A percentile compares a stretch with the other conserved stretches of the same genome.
Conservation (phyloP, 805 yeast species). For the Metschnikowia colocasiae region DNA sequence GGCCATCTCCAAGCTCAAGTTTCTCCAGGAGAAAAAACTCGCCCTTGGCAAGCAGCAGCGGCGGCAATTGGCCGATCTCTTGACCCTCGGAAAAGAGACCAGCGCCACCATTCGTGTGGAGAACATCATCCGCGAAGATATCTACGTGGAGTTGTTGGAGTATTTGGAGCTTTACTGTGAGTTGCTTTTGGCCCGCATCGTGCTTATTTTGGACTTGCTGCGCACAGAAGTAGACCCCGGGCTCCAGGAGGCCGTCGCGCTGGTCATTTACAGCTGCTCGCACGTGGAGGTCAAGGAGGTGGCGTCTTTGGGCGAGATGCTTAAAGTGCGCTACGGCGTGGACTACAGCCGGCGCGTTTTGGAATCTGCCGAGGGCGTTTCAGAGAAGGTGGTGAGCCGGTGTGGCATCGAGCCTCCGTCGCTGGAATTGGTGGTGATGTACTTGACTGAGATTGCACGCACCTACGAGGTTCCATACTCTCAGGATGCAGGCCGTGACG, state of each 20-base stretch:
- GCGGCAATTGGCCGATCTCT: constrained; percentile 64
- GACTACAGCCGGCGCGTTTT: constrained; percentile 59
- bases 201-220: constrained; percentile 47
- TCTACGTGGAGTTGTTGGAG: constrained; percentile 74
- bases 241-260: constrained; percentile 70
- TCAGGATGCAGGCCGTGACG: too few species aligned
- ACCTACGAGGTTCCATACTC: constrained; percentile 77
- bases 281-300: constrained; percentile 77
- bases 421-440: constrained; percentile 59
- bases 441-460: constrained; percentile 73
- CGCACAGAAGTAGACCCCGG: constrained; percentile 50
- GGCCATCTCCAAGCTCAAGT: constrained; percentile 66
- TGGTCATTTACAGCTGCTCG: constrained; percentile 65
- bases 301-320: constrained; percentile 53
- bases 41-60: constrained; percentile 76
- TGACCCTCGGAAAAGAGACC: constrained; percentile 67
- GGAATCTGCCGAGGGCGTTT: constrained; percentile 50
- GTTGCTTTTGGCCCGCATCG: constrained; percentile 68
- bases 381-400: constrained; percentile 61
- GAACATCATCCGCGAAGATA: constrained; percentile 77
- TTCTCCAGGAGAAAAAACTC: constrained; percentile 68
- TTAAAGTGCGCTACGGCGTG: constrained; percentile 60
- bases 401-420: constrained; percentile 68
- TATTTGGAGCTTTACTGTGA: constrained; percentile 80
- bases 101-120: constrained; percentile 84